Evolutionary conservation across 2,329 filamentous ascomycete genomes (phyloP).

Genomic region (Sphaerulina musiva): DNA sequence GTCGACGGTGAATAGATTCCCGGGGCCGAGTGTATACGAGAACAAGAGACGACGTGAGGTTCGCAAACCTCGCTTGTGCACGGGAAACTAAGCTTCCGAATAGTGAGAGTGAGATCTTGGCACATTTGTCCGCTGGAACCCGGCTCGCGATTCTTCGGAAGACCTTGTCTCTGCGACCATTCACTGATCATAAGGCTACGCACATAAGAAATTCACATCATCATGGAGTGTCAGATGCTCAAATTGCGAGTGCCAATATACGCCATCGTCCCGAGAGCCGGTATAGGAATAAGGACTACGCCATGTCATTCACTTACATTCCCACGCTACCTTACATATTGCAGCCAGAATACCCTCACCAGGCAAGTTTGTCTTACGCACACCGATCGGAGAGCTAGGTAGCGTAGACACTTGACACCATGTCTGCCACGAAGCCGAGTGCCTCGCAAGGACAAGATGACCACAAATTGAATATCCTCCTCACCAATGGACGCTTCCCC

Average conservation of each 20-base stretch:
- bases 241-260: neutral
- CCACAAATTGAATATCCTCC: constrained; percentile 7
- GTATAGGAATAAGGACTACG: constrained; percentile 2
- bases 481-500: constrained; percentile 22
- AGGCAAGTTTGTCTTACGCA: neutral
- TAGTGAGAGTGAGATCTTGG: neutral
- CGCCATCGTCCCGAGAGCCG: neutral
- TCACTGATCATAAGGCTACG: constrained; percentile 1
- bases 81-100: neutral
- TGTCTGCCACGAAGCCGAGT: neutral
- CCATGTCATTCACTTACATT: neutral
- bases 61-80: neutral
- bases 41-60: too few relatives aligned
- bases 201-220: neutral
- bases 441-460: neutral
- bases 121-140: neutral
- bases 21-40: too few relatives aligned
- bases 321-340: constrained; percentile 1
- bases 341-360: neutral
- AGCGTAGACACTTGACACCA: neutral
- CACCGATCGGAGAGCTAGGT: neutral
- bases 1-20: too few relatives aligned
- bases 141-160: neutral
- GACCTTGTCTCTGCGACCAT: neutral
- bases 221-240: neutral